Percentiles rank a stretch among this genome's conserved stretches.
These are phyloP conservation scores for Silybum marianum DNA, from an alignment of 129 eudicot genomes.

Conservation along the genomic window DNA sequence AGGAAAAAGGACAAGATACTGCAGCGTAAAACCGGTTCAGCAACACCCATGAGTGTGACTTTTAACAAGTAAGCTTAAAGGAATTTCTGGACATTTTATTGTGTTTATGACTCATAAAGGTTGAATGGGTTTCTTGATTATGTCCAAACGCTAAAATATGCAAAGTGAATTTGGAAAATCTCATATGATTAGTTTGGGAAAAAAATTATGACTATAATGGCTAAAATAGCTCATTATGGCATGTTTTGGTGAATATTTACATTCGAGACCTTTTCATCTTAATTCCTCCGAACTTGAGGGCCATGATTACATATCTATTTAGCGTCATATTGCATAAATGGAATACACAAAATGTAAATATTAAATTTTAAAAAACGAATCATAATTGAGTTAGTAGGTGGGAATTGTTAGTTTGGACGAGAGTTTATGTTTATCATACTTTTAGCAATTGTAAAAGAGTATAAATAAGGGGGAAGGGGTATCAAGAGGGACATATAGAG, in stretches of 20 bases:
- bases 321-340: background rate
- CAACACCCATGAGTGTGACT: constrained; percentile 71
- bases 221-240: background rate
- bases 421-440: no score
- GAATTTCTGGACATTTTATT: background rate
- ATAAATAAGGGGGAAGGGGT: no score
- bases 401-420: no score
- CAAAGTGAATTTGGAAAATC: background rate
- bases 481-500: no score
- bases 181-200: background rate
- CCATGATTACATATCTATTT: background rate
- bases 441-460: no score
- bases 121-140: background rate
- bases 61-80: constrained; percentile 66
- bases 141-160: background rate
- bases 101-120: background rate
- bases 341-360: background rate
- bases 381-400: background rate
- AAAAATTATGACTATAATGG: background rate
- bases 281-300: background rate
- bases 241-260: background rate
- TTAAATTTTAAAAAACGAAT: no score
- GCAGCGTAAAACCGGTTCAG: constrained; percentile 85
- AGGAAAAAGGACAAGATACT: constrained; percentile 79
- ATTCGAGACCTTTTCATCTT: background rate